These are phyloP conservation scores for Acer campestre DNA, from an alignment of 345 rosid species.

Conservation along the genomic window DNA sequence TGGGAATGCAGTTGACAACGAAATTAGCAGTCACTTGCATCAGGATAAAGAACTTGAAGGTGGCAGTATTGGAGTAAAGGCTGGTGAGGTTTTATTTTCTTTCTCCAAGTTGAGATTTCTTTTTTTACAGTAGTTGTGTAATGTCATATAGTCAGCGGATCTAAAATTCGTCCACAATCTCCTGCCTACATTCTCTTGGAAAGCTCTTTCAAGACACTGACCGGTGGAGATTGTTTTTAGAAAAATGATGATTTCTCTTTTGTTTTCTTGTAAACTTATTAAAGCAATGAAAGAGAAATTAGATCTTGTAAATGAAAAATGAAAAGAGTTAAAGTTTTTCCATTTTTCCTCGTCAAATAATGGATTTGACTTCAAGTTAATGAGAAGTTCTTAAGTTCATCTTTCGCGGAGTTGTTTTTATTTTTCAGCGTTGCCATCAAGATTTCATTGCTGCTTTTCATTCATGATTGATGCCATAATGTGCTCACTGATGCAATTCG, in stretches of 20 bases:
- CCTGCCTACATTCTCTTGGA: background rate
- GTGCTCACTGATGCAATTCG: background rate
- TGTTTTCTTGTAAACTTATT: background rate
- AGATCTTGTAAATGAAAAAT: background rate
- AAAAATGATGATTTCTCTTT: background rate
- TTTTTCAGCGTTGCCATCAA: background rate
- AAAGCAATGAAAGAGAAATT: background rate
- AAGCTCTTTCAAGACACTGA: background rate
- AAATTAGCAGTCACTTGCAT: slow-evolving; percentile 26
- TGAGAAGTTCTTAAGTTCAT: slow-evolving; percentile 7
- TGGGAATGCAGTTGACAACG: slow-evolving; percentile 41
- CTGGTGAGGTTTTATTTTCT: slow-evolving; percentile 39
- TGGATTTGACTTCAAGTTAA: background rate
- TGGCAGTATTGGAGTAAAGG: slow-evolving; percentile 32
- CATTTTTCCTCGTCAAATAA: background rate
- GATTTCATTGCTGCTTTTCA: background rate
- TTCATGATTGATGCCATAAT: slow-evolving; percentile 7
- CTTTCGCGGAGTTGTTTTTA: background rate
- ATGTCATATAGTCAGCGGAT: background rate
- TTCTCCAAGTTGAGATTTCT: slow-evolving; percentile 8
- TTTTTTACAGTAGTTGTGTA: background rate
- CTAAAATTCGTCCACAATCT: slow-evolving; percentile 3
- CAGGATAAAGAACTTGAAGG: slow-evolving; percentile 43
- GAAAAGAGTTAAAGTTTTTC: no score
- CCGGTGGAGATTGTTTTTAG: background rate